These are phyloP conservation scores for Mallotus repandus DNA, from an alignment of 441 rosid species.

Conservation along the genomic window DNA sequence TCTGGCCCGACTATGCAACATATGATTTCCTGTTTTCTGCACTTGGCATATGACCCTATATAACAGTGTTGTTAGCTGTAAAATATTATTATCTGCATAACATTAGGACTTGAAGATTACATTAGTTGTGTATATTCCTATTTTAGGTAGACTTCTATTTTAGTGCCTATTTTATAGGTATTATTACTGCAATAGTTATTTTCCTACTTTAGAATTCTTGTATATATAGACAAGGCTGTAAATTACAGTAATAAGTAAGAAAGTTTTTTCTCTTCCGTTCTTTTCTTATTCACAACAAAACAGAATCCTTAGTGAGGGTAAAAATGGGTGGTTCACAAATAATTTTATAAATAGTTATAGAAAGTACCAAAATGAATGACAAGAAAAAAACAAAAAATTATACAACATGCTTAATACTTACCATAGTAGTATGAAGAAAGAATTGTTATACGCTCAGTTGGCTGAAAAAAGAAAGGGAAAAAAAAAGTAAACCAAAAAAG, in stretches of 20 bases:
- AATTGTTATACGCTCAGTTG: slow-evolving; percentile 83
- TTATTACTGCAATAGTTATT: too few relatives aligned
- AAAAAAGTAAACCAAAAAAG: not conserved
- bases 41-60: not conserved
- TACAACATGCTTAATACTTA: slow-evolving; percentile 33
- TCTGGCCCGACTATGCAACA: not conserved
- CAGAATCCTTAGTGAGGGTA: not conserved
- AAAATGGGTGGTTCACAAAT: not conserved
- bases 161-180: too few relatives aligned
- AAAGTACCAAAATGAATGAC: slow-evolving; percentile 10
- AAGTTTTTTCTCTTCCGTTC: too few relatives aligned
- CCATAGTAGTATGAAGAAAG: slow-evolving; percentile 90
- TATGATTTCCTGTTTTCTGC: not conserved
- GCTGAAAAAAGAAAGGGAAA: slow-evolving; percentile 44
- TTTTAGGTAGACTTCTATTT: too few relatives aligned
- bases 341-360: not conserved
- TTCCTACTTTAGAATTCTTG: too few relatives aligned
- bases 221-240: too few relatives aligned
- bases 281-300: too few relatives aligned
- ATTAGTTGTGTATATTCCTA: too few relatives aligned
- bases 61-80: too few relatives aligned
- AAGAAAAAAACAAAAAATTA: not conserved
- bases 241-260: too few relatives aligned
- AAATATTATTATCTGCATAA: too few relatives aligned
- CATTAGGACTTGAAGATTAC: too few relatives aligned